Base-by-base conservation (phyloP, 441 rosid genomes). In the Syzygium malaccense region DNA sequence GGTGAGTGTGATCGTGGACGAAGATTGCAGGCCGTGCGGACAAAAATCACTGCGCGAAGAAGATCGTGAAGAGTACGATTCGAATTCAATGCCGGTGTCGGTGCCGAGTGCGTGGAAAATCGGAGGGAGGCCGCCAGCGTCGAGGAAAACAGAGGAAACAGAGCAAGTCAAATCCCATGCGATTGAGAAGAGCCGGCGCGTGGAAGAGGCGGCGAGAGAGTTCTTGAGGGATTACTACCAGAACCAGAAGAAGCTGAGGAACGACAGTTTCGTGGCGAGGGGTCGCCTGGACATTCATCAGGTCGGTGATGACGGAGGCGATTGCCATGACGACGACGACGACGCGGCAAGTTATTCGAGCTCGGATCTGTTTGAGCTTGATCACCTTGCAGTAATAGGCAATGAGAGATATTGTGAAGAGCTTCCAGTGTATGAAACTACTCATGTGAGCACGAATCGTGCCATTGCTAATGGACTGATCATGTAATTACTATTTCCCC, bases 371-470 rank as follows among this genome's bases (percentile, higher is more conserved):
- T 95, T 95, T 86, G 97, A 95, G 92, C 94, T 95, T 19, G 96
- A 95, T 92, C 94, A 93, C 66, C 89, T 91, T 14, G 55, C 92
- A 3, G 93, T 94, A 86, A 91, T 90, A 68, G 96, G 95, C 28
- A 93, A 90, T 51, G 89, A 93, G 58, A 85, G 92, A 91, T 93
- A 93, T 15, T 71, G 92, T 28, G 95, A 95, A 71, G 97, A 95
- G 78, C 95, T 95, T 89, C 96, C 97, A 18, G 96, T 95, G 88
- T 95, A 94, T 88, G 97, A 94, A 92, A 93, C 97, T 71, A 95
- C 97, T 55, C 91, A 88, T 89, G 92, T 94, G 49, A 87, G 80
- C 56, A 87, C 88, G 20, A 92, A 92, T 83, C 92, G 90, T 19
- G 93, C 93, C 91, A 93, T 92, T 87, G 92, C 92, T 62, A 92